These are phyloP conservation scores for Colletotrichum costaricense DNA, from an alignment of 2,329 filamentous ascomycete species.

Conservation along the genomic window DNA sequence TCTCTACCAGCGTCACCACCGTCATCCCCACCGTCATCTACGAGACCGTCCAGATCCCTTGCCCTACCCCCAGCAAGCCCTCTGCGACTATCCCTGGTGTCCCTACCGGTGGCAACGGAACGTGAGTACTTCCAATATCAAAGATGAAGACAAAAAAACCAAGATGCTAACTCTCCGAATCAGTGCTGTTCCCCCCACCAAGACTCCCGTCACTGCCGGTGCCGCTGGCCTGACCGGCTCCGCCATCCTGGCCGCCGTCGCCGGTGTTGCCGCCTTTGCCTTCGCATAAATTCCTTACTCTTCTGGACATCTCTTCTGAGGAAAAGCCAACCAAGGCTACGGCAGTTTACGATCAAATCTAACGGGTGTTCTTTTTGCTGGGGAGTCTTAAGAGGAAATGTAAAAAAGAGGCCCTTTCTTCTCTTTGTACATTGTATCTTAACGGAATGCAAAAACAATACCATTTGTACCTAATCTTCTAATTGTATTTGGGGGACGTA, in stretches of 20 bases:
- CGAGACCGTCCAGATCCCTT: conserved; percentile 54
- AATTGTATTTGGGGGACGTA: conserved; percentile 49
- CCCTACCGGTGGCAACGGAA: conserved; percentile 40
- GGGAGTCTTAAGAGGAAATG: conserved; percentile 39
- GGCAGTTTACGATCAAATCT: conserved; percentile 51
- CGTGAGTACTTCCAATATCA: conserved; percentile 41
- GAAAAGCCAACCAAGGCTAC: conserved; percentile 52
- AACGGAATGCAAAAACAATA: conserved; percentile 41
- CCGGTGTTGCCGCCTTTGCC: conserved; percentile 64
- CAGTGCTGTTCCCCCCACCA: conserved; percentile 40
- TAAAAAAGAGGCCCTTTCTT: conserved; percentile 44
- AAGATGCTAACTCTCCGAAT: conserved; percentile 35
- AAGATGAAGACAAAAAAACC: not conserved
- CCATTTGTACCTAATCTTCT: conserved; percentile 59
- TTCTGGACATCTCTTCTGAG: conserved; percentile 45
- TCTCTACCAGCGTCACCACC: conserved; percentile 67
- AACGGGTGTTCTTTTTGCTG: conserved; percentile 40
- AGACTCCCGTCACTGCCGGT: conserved; percentile 59
- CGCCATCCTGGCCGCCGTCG: conserved; percentile 64
- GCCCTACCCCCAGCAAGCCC: conserved; percentile 48
- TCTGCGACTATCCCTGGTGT: conserved; percentile 39
- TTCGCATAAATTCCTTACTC: conserved; percentile 61
- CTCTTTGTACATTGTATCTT: conserved; percentile 39
- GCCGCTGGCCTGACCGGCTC: conserved; percentile 66
- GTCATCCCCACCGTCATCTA: conserved; percentile 66